Evolutionary conservation across 2,329 filamentous ascomycete species (phyloP), one percentile per base, ranked within the genome.

Genomic region (Rachicladosporium sp.): DNA sequence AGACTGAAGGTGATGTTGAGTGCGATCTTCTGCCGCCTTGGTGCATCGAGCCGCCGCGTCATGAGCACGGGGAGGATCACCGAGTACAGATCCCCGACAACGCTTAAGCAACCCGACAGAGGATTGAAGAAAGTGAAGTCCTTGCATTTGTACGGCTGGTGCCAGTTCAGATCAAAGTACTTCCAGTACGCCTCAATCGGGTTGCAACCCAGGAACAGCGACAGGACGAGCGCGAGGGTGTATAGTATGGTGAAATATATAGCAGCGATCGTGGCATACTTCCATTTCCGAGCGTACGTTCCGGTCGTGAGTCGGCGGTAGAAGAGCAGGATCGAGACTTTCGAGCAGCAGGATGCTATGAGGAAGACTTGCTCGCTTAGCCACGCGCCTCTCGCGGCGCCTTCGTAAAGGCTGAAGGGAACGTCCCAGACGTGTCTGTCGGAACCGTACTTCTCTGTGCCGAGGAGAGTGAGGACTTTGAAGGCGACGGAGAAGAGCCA

Each of bases 41-140:
- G 55, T 31, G 67, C 61, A 32, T 65, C 58, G n/a, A 68, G 54
- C 11, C 64, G 61, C 53, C 60, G 57, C 7, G 69, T 57, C n/a
- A 68, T 56, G 6, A 65, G 53, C 4, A 64, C 46, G 2, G 49
- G 49, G 6, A 51, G 32, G n/a, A 48, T 11, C 9, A 50, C 46
- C 4, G 46, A 40, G 35, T 49, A 51, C n/a, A 49, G 12, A 34
- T 51, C 49, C 31, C 39, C 46, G 13, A 46, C 33, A 29, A 50
- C 42, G 19, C 47, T 49, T 19, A 51, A 29, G 7, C 31, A 32
- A 11, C 49, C 49, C n/a, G 40, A 37, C n/a, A 44, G 10, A 3
- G 37, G 33, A 12, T 62, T 55, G 6, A 54, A 40, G 10, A 49
- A 53, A 58, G 42, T 12, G 45, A 46, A 46, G 53, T 63, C 4